Evolutionary conservation across 2,329 filamentous ascomycete genomes (phyloP).

Genomic region (Diaporthe citriasiana): DNA sequence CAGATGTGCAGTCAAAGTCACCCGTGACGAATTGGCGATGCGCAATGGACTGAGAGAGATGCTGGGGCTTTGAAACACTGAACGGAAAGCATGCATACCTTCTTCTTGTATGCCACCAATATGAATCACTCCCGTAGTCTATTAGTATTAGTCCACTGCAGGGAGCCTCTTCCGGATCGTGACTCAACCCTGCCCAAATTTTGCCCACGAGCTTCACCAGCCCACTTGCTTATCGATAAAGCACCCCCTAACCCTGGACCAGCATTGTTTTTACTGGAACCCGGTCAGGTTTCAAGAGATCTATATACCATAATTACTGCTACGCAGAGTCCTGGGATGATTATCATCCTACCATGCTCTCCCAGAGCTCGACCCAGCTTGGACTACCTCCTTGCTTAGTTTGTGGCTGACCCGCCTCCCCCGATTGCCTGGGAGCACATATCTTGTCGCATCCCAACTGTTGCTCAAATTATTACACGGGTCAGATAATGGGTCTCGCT

Average conservation of each 20-base stretch:
- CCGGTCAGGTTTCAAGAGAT: neutral
- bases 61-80: conserved; percentile 28
- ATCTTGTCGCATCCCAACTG: too few species aligned
- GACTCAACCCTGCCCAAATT: conserved; percentile 40
- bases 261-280: too few species aligned
- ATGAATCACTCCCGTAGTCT: conserved; percentile 24
- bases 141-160: neutral
- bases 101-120: conserved; percentile 14
- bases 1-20: conserved; percentile 10
- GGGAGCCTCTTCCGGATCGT: conserved; percentile 7
- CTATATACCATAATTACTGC: too few species aligned
- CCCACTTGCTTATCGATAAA: conserved; percentile 14
- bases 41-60: neutral
- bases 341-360: too few species aligned
- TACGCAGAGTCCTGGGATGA: too few species aligned
- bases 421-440: too few species aligned
- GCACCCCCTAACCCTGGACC: conserved; percentile 3
- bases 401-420: too few species aligned
- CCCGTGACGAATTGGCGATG: neutral
- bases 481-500: too few species aligned
- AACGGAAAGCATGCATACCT: conserved; percentile 40
- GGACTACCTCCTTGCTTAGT: too few species aligned
- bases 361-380: too few species aligned
- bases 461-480: too few species aligned
- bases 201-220: conserved; percentile 25